Evolutionary conservation across 2,329 filamentous ascomycete genomes (phyloP).

Genomic region (Phoma sp.): DNA sequence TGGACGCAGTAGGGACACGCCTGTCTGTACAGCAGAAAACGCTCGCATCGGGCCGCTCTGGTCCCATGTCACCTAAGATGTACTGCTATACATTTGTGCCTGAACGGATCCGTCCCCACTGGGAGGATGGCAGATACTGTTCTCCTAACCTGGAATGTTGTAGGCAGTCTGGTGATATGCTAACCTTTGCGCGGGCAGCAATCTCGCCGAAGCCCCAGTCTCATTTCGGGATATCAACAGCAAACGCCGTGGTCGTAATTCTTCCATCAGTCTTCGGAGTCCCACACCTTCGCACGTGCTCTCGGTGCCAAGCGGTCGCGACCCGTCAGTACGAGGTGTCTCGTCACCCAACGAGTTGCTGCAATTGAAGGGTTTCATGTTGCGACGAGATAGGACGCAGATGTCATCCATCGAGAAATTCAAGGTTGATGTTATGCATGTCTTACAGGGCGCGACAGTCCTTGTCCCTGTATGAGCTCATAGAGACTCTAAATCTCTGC

Average conservation of each 20-base stretch:
- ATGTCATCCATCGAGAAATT: background rate
- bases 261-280: conserved; percentile 4
- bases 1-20: background rate
- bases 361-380: background rate
- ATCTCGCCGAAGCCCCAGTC: conserved; percentile 6
- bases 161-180: no score
- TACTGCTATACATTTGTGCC: conserved; percentile 1
- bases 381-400: background rate
- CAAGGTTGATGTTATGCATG: background rate
- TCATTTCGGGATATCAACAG: conserved; percentile 3
- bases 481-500: background rate
- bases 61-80: conserved; percentile 4
- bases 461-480: background rate
- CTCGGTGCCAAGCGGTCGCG: conserved; percentile 9
- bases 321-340: background rate
- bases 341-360: background rate
- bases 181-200: background rate
- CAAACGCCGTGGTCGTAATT: conserved; percentile 5
- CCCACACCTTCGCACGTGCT: conserved; percentile 5
- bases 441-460: background rate
- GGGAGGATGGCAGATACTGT: no score
- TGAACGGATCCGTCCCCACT: conserved; percentile 1
- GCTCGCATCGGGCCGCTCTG: conserved; percentile 14
- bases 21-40: conserved; percentile 1
- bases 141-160: no score